Evolutionary conservation across 345 rosid genomes (phyloP), one percentile per base, ranked within the genome.

Genomic region (Citrus mangshanensis): DNA sequence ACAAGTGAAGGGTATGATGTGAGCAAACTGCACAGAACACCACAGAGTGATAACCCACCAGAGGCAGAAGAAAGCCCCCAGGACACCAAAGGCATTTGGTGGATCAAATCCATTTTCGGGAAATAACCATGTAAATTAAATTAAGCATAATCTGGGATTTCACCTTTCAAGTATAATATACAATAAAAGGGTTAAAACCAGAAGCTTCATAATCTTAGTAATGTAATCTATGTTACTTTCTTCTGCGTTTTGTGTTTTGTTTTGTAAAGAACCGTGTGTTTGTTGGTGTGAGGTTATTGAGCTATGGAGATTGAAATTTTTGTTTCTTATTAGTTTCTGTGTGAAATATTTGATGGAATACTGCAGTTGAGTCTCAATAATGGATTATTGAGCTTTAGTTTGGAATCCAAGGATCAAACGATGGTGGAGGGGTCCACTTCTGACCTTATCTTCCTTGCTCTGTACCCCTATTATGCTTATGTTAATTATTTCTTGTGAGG

Each of bases 1-100:
- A 77, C 70, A 60, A 89, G 77, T 8, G 89, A 81, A 76, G 95
- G 93, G 0, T 95, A 95, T 51, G 96, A 90, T 22, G 90, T 91
- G 76, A 84, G 86, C 85, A 93, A 92, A 81, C 92, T 93, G 51
- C 93, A 86, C 79, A 93, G 85, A 89, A 93, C 98, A 0, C 86
- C 94, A 35, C 99, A 95, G 75, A 80, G 81, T 24, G 91, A 88
- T 40, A 42, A 88, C 9, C 93, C 97, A 67, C 97, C 98, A 0
- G 91, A 84, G 72, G 80, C 80, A 56, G 77, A 88, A 30, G 62
- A 83, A 4, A 84, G 87, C 14, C 89, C 95, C 0, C 79, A 82
- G 34, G 99, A 93, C 85, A 59, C 84, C 72, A 92, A 91, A 78
- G 99, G 98, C 72, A 19, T 90, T 19, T 92, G 98, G 99, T 95